Evolutionary conservation across 768 basidiomycete genomes (phyloP).

Genomic region (Tulasnella sp.): DNA sequence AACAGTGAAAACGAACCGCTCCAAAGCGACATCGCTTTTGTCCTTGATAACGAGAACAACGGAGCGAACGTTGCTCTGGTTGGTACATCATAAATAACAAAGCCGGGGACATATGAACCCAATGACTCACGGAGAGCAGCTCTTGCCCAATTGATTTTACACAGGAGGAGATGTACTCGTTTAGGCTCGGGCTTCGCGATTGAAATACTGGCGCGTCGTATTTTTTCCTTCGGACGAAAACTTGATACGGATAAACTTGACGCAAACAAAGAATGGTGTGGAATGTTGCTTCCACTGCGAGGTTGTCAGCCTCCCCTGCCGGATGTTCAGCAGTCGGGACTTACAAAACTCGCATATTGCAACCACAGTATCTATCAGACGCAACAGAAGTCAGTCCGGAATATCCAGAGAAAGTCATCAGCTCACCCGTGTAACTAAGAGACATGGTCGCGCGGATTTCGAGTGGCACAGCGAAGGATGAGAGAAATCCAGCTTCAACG

Average conservation of each 20-base stretch:
- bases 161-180: slow-evolving; percentile 83
- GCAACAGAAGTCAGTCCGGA: neutral
- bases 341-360: slow-evolving; percentile 17
- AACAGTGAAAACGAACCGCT: slow-evolving; percentile 84
- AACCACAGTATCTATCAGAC: slow-evolving; percentile 6
- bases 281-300: slow-evolving; percentile 83
- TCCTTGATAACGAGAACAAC: slow-evolving; percentile 81
- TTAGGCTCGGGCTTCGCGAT: slow-evolving; percentile 80
- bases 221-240: slow-evolving; percentile 82
- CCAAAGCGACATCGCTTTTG: slow-evolving; percentile 69
- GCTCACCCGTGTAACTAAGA: slow-evolving; percentile 10
- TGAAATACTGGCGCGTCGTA: slow-evolving; percentile 89
- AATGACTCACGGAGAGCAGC: slow-evolving; percentile 46
- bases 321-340: neutral
- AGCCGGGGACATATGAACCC: slow-evolving; percentile 2
- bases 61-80: slow-evolving; percentile 68
- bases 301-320: neutral
- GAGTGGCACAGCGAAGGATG: neutral
- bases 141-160: slow-evolving; percentile 77
- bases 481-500: no score
- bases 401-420: neutral
- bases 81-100: neutral
- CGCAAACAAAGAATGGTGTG: slow-evolving; percentile 89
- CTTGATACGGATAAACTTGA: slow-evolving; percentile 79
- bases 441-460: neutral